These are phyloP conservation scores for Suhomyces atakaporum DNA, from an alignment of 1,139 yeast genomes.

Conservation along the genomic window DNA sequence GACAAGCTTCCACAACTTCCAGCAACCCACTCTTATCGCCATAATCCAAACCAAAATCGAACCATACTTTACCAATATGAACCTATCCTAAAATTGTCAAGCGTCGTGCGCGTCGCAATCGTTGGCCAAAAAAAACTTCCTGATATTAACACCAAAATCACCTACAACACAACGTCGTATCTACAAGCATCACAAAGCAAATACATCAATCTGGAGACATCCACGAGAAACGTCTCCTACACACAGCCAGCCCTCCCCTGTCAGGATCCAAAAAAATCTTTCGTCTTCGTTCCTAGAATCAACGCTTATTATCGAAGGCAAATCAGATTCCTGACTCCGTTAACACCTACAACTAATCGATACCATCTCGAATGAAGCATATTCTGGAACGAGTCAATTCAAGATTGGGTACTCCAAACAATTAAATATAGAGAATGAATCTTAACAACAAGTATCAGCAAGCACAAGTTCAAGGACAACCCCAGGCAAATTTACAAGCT, in stretches of 20 bases:
- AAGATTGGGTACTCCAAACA: slow-evolving; percentile 9
- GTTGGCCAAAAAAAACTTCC: slow-evolving; percentile 13
- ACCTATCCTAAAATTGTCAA: background rate
- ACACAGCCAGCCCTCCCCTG: no score
- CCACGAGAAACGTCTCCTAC: slow-evolving; percentile 1
- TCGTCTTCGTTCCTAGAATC: slow-evolving; percentile 4
- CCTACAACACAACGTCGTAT: slow-evolving; percentile 7
- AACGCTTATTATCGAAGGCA: slow-evolving; percentile 7
- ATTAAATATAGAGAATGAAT: slow-evolving; percentile 22
- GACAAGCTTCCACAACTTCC: no score
- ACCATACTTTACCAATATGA: no score
- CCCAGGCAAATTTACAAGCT: slow-evolving; percentile 37
- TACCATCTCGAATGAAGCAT: slow-evolving; percentile 10
- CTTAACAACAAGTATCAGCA: slow-evolving; percentile 37
- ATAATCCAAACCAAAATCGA: no score
- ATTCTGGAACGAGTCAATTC: slow-evolving; percentile 4
- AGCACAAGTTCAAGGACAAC: slow-evolving; percentile 34
- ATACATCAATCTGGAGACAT: slow-evolving; percentile 5
- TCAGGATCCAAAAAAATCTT: slow-evolving; percentile 1
- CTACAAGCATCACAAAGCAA: slow-evolving; percentile 2
- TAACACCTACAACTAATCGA: slow-evolving; percentile 1
- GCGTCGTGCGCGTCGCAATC: slow-evolving; percentile 9
- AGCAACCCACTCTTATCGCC: no score
- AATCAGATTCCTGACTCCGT: slow-evolving; percentile 3
- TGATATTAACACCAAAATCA: slow-evolving; percentile 2